Conservation (phyloP, 352 stramenopile genomes). For the Phytophthora melonis region DNA sequence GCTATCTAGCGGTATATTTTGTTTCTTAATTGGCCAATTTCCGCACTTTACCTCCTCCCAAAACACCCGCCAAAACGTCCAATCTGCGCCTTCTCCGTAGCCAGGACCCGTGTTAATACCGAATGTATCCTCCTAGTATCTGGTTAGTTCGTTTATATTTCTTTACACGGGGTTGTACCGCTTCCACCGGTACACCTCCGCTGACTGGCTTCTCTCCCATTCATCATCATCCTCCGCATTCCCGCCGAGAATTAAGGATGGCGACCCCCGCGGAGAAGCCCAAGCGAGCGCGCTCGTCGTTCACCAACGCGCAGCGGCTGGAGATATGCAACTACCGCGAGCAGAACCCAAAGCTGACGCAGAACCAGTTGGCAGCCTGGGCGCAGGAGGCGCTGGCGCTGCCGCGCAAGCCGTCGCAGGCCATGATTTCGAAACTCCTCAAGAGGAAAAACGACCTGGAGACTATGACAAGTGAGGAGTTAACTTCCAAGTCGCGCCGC, state of each 20-base stretch:
- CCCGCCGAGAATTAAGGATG: conserved; percentile 11
- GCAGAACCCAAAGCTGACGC: conserved; percentile 34
- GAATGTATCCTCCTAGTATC: no score
- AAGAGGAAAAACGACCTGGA: conserved; percentile 41
- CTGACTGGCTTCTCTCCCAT: not conserved
- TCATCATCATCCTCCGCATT: conserved; percentile 7
- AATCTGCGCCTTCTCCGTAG: no score
- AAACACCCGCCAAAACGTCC: no score
- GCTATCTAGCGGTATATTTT: no score
- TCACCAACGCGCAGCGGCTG: conserved; percentile 44
- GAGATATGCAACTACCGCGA: conserved; percentile 36
- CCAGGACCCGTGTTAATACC: no score
- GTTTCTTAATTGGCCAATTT: no score
- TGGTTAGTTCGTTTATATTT: not conserved
- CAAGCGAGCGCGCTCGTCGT: conserved; percentile 23
- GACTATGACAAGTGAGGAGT: conserved; percentile 32
- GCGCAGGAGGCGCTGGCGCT: conserved; percentile 29
- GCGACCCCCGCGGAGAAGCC: not conserved
- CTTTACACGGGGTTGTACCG: not conserved
- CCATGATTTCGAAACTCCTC: conserved; percentile 47
- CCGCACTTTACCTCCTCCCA: no score
- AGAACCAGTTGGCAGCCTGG: conserved; percentile 34
- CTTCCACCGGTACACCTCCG: not conserved
- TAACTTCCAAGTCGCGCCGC: conserved; percentile 33
- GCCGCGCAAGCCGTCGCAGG: conserved; percentile 40